These are phyloP conservation scores for Alopecurus myosuroides DNA, from an alignment of 176 grass and related monocot species.

Conservation along the genomic window DNA sequence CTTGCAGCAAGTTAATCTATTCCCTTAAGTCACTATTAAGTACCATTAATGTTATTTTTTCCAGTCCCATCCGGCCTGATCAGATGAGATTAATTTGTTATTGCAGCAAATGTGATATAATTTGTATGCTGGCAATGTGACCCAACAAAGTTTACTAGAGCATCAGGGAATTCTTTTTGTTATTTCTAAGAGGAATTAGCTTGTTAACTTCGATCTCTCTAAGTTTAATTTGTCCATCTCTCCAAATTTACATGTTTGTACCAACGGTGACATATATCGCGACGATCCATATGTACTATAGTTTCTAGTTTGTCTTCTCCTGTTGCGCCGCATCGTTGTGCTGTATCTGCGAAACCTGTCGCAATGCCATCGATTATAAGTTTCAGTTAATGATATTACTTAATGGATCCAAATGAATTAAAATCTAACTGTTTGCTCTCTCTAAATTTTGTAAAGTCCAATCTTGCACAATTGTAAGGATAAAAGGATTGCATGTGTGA, in stretches of 20 bases:
- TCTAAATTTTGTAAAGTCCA: too few relatives aligned
- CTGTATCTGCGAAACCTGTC: too few relatives aligned
- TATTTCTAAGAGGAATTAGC: neutral
- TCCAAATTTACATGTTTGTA: neutral
- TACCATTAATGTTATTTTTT: neutral
- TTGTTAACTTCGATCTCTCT: neutral
- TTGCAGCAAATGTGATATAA: neutral
- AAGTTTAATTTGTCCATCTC: neutral
- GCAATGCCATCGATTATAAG: too few relatives aligned
- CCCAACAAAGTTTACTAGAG: neutral
- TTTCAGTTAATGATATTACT: too few relatives aligned
- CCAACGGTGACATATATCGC: too few relatives aligned
- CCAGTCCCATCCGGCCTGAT: neutral
- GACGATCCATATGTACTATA: too few relatives aligned
- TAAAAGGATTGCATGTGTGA: too few relatives aligned
- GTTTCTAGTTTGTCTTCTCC: too few relatives aligned
- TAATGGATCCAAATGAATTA: too few relatives aligned
- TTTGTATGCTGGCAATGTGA: neutral
- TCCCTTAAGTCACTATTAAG: neutral
- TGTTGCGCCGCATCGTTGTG: too few relatives aligned
- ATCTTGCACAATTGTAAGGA: too few relatives aligned
- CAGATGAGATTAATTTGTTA: neutral
- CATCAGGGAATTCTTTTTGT: neutral
- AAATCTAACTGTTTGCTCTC: too few relatives aligned
- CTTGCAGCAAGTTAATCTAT: neutral